These are phyloP conservation scores for Stevia rebaudiana DNA, from an alignment of 140 eudicot species.

Conservation along the genomic window DNA sequence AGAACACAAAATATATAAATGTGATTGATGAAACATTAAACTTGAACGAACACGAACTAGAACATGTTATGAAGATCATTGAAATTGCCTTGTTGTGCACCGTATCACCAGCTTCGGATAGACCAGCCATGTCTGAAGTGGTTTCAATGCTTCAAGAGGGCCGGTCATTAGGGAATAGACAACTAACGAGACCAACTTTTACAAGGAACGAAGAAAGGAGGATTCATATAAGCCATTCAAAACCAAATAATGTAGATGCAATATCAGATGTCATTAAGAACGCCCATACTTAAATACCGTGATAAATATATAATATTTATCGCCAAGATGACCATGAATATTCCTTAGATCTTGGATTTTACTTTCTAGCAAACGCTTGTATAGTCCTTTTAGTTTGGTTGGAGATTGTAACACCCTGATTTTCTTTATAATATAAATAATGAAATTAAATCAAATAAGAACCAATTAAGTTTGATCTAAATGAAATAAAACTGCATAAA, in stretches of 20 bases:
- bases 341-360: too few relatives aligned
- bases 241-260: not conserved
- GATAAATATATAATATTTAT: too few relatives aligned
- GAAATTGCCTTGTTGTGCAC: conserved; percentile 59
- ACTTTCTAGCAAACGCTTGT: too few relatives aligned
- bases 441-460: too few relatives aligned
- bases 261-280: too few relatives aligned
- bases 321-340: too few relatives aligned
- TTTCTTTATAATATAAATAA: too few relatives aligned
- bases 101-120: conserved; percentile 42
- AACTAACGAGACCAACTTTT: conserved; percentile 30
- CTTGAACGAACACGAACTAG: conserved; percentile 19
- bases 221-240: not conserved
- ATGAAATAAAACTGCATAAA: too few relatives aligned
- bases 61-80: conserved; percentile 40
- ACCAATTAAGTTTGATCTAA: too few relatives aligned
- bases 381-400: too few relatives aligned
- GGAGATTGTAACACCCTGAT: too few relatives aligned
- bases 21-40: conserved; percentile 48
- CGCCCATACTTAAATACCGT: too few relatives aligned
- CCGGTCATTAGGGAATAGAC: conserved; percentile 12
- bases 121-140: conserved; percentile 66
- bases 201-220: conserved; percentile 17
- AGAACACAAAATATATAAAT: conserved; percentile 27
- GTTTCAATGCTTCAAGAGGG: conserved; percentile 42